phyloP scores from a whole-genome alignment of 257 asterid species.

The Solanum gracilifrons region DNA sequence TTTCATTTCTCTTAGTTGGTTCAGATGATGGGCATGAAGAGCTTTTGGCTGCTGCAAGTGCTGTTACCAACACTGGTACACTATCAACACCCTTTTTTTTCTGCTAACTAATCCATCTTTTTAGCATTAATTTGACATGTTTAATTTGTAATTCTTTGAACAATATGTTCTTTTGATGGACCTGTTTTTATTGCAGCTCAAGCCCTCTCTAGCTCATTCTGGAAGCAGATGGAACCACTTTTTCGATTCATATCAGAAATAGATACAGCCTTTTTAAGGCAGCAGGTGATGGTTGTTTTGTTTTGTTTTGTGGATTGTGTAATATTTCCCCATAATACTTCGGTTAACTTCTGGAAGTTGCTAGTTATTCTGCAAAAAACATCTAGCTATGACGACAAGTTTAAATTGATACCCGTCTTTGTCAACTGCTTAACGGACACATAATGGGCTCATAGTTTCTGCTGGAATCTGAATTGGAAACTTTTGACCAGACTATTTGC shows the following conservation, averaged over 20 bases:
- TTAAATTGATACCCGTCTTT: neutral
- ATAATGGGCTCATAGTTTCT: neutral
- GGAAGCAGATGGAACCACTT: constrained; percentile 76
- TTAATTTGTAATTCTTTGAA: neutral
- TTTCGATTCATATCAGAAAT: constrained; percentile 62
- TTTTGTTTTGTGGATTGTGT: neutral
- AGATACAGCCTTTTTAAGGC: constrained; percentile 56
- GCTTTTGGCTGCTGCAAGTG: constrained; percentile 83
- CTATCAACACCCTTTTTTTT: neutral
- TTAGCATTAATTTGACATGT: neutral
- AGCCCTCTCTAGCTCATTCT: constrained; percentile 66
- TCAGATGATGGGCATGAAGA: constrained; percentile 85
- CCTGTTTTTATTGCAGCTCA: constrained; percentile 40
- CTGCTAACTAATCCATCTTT: neutral
- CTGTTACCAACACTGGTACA: constrained; percentile 65
- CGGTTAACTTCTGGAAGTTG: neutral
- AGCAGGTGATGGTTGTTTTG: constrained; percentile 40
- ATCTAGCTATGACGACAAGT: neutral
- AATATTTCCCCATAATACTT: neutral
- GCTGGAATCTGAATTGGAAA: neutral
- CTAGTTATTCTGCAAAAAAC: neutral
- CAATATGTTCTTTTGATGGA: neutral
- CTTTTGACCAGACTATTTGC: neutral
- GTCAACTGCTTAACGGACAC: neutral
- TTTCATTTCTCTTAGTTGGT: constrained; percentile 33